Evolutionary conservation across 2,329 filamentous ascomycete species (phyloP), one percentile per base, ranked within the genome.

Genomic region (Geoglossum cookeanum): DNA sequence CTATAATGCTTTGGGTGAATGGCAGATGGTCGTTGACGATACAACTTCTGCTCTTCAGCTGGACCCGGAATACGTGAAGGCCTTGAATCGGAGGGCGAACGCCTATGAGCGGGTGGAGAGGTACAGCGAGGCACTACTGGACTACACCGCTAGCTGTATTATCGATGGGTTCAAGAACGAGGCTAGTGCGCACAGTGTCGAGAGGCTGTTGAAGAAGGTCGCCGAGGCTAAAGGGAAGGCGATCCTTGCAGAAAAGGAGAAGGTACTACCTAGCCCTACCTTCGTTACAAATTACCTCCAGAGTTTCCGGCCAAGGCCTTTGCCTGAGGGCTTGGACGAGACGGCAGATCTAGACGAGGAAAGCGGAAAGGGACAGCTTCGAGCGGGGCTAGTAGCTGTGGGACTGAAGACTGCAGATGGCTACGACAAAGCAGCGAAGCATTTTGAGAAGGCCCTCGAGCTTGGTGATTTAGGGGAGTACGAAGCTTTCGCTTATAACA

Each of bases 231-330:
- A 96, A 76, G 91, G 87, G 62, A 89, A 91, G 74, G 83, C 81
- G 62, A 95, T 98, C 67, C 77, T 98, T 57, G 80, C 78, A 65
- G 78, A 78, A 59, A 91, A 90, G 71, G 78, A 79, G 64, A 85
- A 88, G 74, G 91, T 87, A 73, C 79, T 98, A 55, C 92, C 92
- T 22, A 96, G 90, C 71, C 85, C 92, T 33, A 96, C 90, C 11
- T 98, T 97, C 65, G 90, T 98, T 63, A 88, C 89, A 68, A 98
- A 98, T 77, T 98, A 98, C 71, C 84, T 98, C 35, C 91, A 97
- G 74, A 97, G 91, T 75, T 98, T 98, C 85, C 85, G 92, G 60
- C 77, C 83, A 59, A 87, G 85, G 74, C 76, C 81, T 53, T 79
- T 87, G 1, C 91, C 92, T 3, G 80, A 77, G 60, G 91, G 88